Conservation (phyloP, 495 filamentous ascomycete species). For the Tuber microsphaerosporum region DNA sequence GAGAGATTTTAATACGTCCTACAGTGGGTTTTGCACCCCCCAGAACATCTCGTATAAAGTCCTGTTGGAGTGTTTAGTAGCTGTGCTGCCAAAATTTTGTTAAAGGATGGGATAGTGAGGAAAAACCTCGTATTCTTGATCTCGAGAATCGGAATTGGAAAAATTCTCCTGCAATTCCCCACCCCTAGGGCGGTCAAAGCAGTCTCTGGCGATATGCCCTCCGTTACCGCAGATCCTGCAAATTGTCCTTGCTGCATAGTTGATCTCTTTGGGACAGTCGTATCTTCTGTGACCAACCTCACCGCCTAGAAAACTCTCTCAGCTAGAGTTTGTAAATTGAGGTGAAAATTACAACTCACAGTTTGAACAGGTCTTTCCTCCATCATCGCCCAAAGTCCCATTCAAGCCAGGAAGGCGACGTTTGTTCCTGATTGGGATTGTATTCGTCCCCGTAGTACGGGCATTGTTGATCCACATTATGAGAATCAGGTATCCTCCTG, state of each 20-base stretch:
- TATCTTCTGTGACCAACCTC: slow-evolving; percentile 99
- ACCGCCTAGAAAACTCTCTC: slow-evolving; percentile 52
- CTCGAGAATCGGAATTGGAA: not conserved
- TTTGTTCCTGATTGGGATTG: not conserved
- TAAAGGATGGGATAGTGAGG: not conserved
- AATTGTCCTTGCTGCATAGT: slow-evolving; percentile 97
- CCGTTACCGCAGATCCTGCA: slow-evolving; percentile 96
- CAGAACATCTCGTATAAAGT: not conserved
- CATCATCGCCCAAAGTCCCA: slow-evolving; percentile 74
- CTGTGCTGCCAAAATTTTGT: not conserved
- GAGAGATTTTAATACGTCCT: not conserved
- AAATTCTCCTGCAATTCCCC: slow-evolving; percentile 75
- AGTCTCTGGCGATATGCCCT: slow-evolving; percentile 88
- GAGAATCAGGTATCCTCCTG: not conserved
- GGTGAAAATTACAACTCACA: slow-evolving; percentile 51
- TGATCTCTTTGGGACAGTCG: slow-evolving; percentile 94
- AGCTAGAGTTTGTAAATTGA: slow-evolving; percentile 13
- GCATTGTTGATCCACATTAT: not conserved
- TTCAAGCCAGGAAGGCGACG: slow-evolving; percentile 47
- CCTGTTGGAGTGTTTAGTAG: not conserved
- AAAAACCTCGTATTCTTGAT: not conserved
- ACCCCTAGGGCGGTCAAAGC: slow-evolving; percentile 83
- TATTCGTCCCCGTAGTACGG: not conserved
- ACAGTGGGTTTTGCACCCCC: not conserved
- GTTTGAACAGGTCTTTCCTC: slow-evolving; percentile 98